phyloP scores from a whole-genome alignment of 176 grass and related monocot genomes.

The Eleusine coracana region DNA sequence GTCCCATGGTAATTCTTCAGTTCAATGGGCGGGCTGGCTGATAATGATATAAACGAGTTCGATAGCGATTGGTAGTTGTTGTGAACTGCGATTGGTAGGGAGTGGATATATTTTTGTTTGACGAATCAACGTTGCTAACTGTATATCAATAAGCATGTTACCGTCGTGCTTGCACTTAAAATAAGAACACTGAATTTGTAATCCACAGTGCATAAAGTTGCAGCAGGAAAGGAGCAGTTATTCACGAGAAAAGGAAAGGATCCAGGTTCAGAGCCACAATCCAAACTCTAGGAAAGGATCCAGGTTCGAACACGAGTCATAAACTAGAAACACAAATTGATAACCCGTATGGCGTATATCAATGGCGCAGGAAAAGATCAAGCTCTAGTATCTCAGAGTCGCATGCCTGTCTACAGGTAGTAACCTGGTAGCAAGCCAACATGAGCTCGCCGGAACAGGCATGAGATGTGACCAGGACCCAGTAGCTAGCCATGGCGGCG shows the following conservation, averaged over 20 bases:
- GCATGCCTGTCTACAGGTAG: background rate
- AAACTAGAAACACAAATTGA: slow-evolving; percentile 9
- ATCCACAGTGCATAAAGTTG: slow-evolving; percentile 9
- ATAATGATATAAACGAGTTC: background rate
- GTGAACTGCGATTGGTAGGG: background rate
- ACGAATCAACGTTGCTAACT: background rate
- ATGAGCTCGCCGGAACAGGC: slow-evolving; percentile 1
- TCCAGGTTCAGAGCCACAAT: background rate
- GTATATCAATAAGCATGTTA: background rate
- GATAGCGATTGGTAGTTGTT: slow-evolving; percentile 4
- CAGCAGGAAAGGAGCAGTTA: slow-evolving; percentile 6
- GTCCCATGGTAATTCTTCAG: slow-evolving; percentile 7
- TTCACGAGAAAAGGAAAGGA: background rate
- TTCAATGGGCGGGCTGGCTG: background rate
- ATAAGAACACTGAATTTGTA: slow-evolving; percentile 25
- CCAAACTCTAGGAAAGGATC: background rate
- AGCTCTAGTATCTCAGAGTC: background rate
- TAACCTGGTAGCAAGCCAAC: slow-evolving; percentile 12
- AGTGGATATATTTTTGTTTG: background rate
- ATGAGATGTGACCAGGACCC: background rate
- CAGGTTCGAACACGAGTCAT: slow-evolving; percentile 2
- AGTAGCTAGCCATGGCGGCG: slow-evolving; percentile 9
- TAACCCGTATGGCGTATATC: background rate
- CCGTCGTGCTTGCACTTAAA: background rate
- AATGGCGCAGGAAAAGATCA: background rate